Base-by-base conservation (phyloP, 129 eudicot genomes). In the Helianthus tuberosus region DNA sequence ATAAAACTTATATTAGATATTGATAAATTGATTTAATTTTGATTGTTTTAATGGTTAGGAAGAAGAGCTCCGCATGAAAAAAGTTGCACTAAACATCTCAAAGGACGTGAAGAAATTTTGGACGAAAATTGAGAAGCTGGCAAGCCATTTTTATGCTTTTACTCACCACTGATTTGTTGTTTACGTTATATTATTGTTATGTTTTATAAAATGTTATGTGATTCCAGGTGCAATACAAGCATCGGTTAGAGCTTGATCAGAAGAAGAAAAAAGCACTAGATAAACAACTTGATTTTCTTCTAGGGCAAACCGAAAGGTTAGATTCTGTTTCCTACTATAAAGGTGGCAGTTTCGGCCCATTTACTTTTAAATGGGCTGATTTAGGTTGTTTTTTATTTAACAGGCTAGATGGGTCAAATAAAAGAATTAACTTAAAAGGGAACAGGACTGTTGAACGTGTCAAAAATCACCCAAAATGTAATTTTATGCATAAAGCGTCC, bases 261-360 rank as follows among this genome's bases (percentile, higher is more conserved):
- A 87, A 89, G 82, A 95, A 95, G 92, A 95, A 95, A 82, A 95
- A 95, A 67, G 86, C 86, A 20, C 91, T 91, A 46, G 97, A 95
- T 80, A 95, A 91, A 75, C 99, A 95, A 52, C 96, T 95, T 8
- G 97, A 95, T 74, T 91, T 87, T 87, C 97, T 95, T 60, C 82
- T 95, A 4, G 99, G 96, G 70, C 99, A 95, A 91, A 95, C 99
- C 25, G 99, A 95, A 84, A 91, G 99, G 99, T 91, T 51, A 11
- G 35, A 43, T 43, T 43, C 10, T 8, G 47, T 0, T 43, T 43
- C 2, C 47, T 43, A 43, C 10, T 43, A 27, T 43, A 7, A 11
- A 43, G 47, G 47, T 43, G 47, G 47, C 47, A 43, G 1, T 43
- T 43, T 43, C 47, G 47, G 47, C 47, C 47, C 9, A 71, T 23